phyloP scores from a whole-genome alignment of 768 basidiomycete species.

The Mycena galopus region DNA sequence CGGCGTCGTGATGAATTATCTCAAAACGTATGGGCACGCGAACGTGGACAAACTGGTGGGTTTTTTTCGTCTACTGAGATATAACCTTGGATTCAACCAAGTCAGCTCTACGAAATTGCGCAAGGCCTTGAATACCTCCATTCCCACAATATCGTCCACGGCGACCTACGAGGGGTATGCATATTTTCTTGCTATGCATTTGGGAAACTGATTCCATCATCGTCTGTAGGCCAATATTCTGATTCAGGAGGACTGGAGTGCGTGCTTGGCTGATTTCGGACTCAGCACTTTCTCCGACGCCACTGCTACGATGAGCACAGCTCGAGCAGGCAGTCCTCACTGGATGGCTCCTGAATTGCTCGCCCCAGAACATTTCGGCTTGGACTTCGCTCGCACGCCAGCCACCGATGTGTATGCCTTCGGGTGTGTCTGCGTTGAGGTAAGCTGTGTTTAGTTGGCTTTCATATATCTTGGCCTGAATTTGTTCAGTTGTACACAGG shows the following conservation, averaged over 20 bases:
- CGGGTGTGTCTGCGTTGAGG: conserved; percentile 49
- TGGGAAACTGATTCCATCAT: neutral
- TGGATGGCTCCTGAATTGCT: too few species aligned
- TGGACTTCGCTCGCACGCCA: conserved; percentile 32
- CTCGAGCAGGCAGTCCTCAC: conserved; percentile 48
- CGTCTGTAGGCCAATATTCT: conserved; percentile 44
- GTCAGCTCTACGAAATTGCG: conserved; percentile 37
- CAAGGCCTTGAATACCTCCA: conserved; percentile 41
- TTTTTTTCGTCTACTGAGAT: too few species aligned
- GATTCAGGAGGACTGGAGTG: conserved; percentile 47
- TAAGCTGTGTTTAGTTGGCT: too few species aligned
- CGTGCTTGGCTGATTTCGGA: conserved; percentile 51
- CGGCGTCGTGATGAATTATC: too few species aligned
- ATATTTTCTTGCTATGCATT: neutral
- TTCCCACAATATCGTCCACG: conserved; percentile 37
- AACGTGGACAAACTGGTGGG: too few species aligned
- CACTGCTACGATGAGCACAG: conserved; percentile 42
- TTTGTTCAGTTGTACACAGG: too few species aligned
- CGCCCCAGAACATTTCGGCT: conserved; percentile 6
- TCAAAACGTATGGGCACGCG: too few species aligned
- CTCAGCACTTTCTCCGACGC: conserved; percentile 47
- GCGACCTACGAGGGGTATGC: conserved; percentile 37
- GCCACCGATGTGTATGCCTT: conserved; percentile 35
- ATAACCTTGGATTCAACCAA: too few species aligned
- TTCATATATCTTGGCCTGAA: too few species aligned